Evolutionary conservation across 2,329 filamentous ascomycete species (phyloP).

Genomic region (Penicillium crustosum): DNA sequence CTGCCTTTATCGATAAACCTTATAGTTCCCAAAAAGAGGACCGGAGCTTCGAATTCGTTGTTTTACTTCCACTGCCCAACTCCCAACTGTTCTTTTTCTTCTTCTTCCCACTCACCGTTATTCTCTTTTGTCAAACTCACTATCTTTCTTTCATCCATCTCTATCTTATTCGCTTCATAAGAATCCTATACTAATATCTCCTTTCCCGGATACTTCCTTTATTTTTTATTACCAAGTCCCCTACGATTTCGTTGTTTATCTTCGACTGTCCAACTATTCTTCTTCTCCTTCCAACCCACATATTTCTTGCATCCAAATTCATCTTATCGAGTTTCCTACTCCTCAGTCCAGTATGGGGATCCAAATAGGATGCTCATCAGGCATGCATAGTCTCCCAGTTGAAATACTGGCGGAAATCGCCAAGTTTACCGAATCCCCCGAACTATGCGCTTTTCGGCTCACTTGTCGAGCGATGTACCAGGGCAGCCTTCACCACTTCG

Average conservation of each 20-base stretch:
- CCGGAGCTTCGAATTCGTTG: background rate
- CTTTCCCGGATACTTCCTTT: background rate
- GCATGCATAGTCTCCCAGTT: background rate
- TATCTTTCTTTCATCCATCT: background rate
- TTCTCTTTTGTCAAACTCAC: background rate
- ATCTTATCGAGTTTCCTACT: background rate
- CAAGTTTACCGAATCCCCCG: background rate
- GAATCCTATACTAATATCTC: background rate
- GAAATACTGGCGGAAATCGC: background rate
- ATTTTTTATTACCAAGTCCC: no score
- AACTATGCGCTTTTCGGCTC: background rate
- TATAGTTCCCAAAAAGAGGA: background rate
- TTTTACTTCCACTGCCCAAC: background rate
- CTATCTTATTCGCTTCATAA: background rate
- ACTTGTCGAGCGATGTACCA: background rate
- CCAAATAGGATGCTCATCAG: background rate
- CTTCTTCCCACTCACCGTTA: background rate
- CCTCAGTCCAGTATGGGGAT: background rate
- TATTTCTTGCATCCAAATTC: no score
- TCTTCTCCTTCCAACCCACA: no score
- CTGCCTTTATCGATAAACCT: background rate
- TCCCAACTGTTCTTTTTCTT: no score
- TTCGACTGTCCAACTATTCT: no score
- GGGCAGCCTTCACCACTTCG: background rate
- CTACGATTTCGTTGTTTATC: no score